phyloP scores from a whole-genome alignment of 257 asterid species.

The Fraxinus pennsylvanica region DNA sequence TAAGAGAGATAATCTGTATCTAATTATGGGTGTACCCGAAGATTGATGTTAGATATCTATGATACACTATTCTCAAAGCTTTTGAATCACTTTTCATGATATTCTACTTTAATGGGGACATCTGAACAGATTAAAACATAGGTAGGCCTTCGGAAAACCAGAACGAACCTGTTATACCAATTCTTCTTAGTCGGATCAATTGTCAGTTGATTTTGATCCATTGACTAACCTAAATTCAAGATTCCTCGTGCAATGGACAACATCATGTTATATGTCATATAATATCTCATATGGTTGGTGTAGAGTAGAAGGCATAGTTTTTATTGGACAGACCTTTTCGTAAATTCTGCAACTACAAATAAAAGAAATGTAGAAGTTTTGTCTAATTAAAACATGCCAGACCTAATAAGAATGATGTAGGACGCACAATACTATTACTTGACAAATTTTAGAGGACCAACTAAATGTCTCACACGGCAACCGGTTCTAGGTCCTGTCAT shows the following conservation, averaged over 20 bases:
- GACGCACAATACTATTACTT: not conserved
- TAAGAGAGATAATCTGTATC: not conserved
- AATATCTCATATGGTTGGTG: not conserved
- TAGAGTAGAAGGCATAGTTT: not conserved
- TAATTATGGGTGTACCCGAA: not conserved
- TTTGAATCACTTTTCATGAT: not conserved
- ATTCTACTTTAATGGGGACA: not conserved
- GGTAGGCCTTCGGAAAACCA: not conserved
- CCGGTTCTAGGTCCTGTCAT: not conserved
- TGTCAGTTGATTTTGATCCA: not conserved
- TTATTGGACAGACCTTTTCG: not conserved
- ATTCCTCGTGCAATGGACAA: not conserved
- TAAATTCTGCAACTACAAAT: not conserved
- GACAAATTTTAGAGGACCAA: slow-evolving; percentile 5
- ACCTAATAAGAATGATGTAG: not conserved
- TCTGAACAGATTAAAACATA: not conserved
- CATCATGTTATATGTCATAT: not conserved
- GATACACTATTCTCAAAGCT: not conserved
- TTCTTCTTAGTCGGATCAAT: not conserved
- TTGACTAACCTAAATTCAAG: not conserved
- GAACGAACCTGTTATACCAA: not conserved
- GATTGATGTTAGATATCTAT: not conserved
- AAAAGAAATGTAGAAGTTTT: not conserved
- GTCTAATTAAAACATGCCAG: not conserved
- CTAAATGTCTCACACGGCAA: slow-evolving; percentile 9